Percentiles rank a stretch among this genome's conserved stretches.
Conservation (phyloP, 2,329 filamentous ascomycete genomes). For the Atkinsonella hypoxylon region DNA sequence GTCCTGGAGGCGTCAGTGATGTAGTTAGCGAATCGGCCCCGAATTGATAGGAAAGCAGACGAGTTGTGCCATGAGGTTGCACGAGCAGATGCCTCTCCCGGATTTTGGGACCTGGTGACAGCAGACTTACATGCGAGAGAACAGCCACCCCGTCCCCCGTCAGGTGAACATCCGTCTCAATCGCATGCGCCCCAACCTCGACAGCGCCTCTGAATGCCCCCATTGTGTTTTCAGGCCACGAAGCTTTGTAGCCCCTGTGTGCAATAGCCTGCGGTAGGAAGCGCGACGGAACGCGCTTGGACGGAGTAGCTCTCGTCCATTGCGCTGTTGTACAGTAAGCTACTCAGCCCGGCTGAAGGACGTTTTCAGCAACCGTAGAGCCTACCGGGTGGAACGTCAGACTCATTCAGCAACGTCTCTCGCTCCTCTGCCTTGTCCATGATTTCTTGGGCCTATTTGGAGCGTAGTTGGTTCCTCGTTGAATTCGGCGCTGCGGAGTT, state of each 20-base stretch:
- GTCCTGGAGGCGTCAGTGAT: conserved; percentile 45
- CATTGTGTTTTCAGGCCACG: conserved; percentile 79
- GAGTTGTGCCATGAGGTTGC: no score
- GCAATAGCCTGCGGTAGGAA: conserved; percentile 59
- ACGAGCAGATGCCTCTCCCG: no score
- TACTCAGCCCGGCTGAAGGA: neutral
- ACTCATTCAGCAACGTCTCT: neutral
- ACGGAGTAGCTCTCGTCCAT: conserved; percentile 23
- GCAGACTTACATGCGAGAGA: conserved; percentile 56
- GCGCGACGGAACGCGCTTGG: conserved; percentile 13
- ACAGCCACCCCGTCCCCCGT: conserved; percentile 76
- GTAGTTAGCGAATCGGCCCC: no score
- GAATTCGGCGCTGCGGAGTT: no score
- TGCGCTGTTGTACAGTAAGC: conserved; percentile 12
- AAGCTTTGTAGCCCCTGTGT: conserved; percentile 67
- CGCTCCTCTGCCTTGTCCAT: neutral
- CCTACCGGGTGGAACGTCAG: neutral
- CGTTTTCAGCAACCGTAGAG: no score
- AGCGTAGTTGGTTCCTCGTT: no score
- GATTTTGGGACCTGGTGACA: neutral
- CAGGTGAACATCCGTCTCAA: conserved; percentile 84
- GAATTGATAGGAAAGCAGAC: no score
- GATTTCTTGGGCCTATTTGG: neutral
- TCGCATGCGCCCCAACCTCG: conserved; percentile 60
- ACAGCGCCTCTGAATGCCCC: conserved; percentile 64